Base-by-base conservation (phyloP, 2,329 filamentous ascomycete species). In the Dactylella cylindrospora region DNA sequence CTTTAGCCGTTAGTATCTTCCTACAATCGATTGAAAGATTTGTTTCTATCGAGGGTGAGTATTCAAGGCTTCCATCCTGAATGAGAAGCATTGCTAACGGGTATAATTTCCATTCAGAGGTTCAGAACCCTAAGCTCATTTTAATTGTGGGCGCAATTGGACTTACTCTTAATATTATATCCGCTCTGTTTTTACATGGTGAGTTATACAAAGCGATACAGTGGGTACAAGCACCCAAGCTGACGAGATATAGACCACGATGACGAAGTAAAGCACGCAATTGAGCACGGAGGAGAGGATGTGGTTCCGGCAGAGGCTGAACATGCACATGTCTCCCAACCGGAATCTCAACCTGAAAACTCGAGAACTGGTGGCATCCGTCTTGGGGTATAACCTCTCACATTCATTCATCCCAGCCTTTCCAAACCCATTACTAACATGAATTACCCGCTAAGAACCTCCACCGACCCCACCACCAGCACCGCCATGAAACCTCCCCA, bases 1-100 rank as follows among this genome's bases (percentile, higher is more conserved):
- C 84, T 0, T 74, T 90, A 1, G 84, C 84, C 1, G 72, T 89
- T 28, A 88, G 84, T 70, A 86, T 90, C 43, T 78, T 85, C 26
- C 73, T 90, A 2, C 86, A 90, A 69, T 83, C 85, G 0, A 77
- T 90, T 44, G 84, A 90, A 71, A 76, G 85, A 28, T 88, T 88
- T 68, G 76, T 84, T 15, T 74, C 77, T 2, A 69, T 84, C 2
- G 71, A 80, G 62, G 72, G 79, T 81, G 69, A 62, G 76, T 70
- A 7, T n/a, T 10, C 4, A 20, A 3, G n/a, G 12, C 20, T 17
- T 8, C 19, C 35, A 2, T 15, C 26, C 8, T 9, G 9, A 19
- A 6, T 41, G 9, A 23, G 6, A 32, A 7, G 15, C 1, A 3
- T 20, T 19, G 29, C 35, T 49, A 17, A 51, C 26, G 2, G 19